Conservation (phyloP, 2,329 filamentous ascomycete species). For the Thelonectria discophora region DNA sequence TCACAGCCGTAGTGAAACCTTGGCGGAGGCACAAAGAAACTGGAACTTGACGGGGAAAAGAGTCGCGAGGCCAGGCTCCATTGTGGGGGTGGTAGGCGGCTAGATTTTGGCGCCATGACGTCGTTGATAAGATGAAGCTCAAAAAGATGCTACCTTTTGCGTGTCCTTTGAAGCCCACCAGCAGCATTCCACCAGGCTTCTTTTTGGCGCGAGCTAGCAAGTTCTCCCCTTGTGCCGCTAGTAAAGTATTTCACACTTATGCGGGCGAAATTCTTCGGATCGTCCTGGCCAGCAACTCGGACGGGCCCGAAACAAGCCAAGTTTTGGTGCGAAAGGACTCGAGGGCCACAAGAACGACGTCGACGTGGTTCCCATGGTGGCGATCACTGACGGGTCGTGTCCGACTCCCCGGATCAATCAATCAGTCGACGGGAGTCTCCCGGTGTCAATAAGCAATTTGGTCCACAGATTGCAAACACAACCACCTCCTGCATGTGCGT, state of each 20-base stretch:
- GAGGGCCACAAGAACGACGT: constrained; percentile 9
- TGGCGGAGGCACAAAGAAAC: not conserved
- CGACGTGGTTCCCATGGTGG: constrained; percentile 5
- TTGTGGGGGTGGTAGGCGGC: constrained; percentile 17
- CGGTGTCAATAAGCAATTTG: not conserved
- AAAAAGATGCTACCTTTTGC: not conserved
- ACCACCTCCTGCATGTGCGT: not conserved
- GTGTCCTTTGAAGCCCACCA: not conserved
- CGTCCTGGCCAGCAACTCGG: not conserved
- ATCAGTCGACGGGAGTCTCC: not conserved
- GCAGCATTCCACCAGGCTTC: constrained; percentile 9
- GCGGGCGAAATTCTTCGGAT: constrained; percentile 10
- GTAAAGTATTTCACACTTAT: not conserved
- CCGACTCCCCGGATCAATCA: not conserved
- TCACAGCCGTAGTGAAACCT: not conserved
- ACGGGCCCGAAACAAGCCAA: not conserved
- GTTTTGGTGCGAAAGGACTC: not conserved
- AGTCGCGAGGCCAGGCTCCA: constrained; percentile 15
- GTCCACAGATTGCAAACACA: not conserved
- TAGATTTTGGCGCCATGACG: constrained; percentile 33
- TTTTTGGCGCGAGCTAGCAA: not conserved
- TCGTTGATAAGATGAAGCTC: constrained; percentile 30
- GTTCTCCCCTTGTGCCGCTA: not conserved
- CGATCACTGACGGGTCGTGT: constrained; percentile 10
- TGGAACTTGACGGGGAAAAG: no score